Base-by-base conservation (phyloP, 164 flowering plant species). In the Vitis labrusca region DNA sequence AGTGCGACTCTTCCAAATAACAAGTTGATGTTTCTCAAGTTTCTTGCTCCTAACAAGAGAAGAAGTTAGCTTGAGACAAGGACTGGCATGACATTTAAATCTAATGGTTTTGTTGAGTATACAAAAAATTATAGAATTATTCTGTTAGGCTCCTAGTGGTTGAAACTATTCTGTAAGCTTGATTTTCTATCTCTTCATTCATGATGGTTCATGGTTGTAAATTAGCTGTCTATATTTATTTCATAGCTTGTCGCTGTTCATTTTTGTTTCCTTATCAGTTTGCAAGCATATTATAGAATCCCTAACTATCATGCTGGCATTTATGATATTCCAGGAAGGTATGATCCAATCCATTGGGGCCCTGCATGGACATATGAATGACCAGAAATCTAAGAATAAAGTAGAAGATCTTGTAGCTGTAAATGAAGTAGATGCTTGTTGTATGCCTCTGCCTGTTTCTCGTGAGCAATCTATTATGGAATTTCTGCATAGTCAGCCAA, bases 311-410 rank as follows among this genome's bases (percentile, higher is more conserved):
- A 10, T 16, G 19, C 68, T 74, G 70, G 74, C 50, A 59, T 51
- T 57, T 44, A n/a, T 15, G 67, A 59, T 77, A 55, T 68, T 16
- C 30, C 74, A 88, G 91, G 82, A 71, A 71, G 80, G 73, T 47
- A 70, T 64, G 13, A 67, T 69, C 73, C 74, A 64, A 58, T 68
- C 81, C 71, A 50, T 37, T 5, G 59, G 55, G 23, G 65, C 67
- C 11, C 44, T 58, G 64, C 69, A 73, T 69, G 80, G 65, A 60
- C 68, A 63, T 66, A 44, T 76, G 47, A 29, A 15, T 14, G 32
- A 69, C 8, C 79, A 73, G 72, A 76, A 79, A 77, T 57, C 82
- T 72, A 82, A 80, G 71, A 77, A 79, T 37, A 37, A 37, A 37
- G 44, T 37, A 37, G 44, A 37, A 37, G 44, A 37, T 5, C 44